Conservation (phyloP, 768 basidiomycete species). For the Amanita rubescens region DNA sequence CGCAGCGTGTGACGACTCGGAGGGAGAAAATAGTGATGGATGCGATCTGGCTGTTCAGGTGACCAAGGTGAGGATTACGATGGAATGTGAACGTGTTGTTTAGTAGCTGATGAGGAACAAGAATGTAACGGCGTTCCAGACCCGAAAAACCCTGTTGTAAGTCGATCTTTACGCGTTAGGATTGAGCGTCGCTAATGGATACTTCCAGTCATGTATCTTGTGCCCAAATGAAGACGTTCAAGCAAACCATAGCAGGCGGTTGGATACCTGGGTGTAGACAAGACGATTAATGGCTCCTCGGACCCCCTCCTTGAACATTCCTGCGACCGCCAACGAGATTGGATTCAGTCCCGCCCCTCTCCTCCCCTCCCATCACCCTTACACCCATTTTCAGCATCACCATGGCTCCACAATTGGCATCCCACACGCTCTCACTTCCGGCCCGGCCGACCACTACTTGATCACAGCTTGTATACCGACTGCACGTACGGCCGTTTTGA, state of each 20-base stretch:
- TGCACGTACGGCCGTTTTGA: too few relatives aligned
- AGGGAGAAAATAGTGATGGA: conserved; percentile 97
- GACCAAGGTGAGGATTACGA: conserved; percentile 61
- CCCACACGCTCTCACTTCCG: too few relatives aligned
- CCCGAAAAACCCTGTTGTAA: conserved; percentile 90
- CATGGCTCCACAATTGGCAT: too few relatives aligned
- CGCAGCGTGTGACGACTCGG: conserved; percentile 95
- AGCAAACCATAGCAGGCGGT: conserved; percentile 85
- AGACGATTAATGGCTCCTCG: too few relatives aligned
- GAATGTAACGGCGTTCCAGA: conserved; percentile 99
- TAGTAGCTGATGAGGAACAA: conserved; percentile 20
- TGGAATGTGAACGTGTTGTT: not conserved
- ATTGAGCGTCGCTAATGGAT: not conserved
- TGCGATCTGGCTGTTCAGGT: conserved; percentile 99
- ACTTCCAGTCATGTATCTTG: conserved; percentile 74
- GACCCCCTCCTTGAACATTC: too few relatives aligned
- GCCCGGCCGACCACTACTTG: too few relatives aligned
- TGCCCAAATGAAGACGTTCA: conserved; percentile 98
- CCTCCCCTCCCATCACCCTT: too few relatives aligned
- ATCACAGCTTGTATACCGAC: too few relatives aligned
- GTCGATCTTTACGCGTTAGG: conserved; percentile 19
- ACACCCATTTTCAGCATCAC: too few relatives aligned
- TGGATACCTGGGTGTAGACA: too few relatives aligned
- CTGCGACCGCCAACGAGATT: too few relatives aligned
- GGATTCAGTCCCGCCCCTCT: too few relatives aligned